Conservation (phyloP, 495 filamentous ascomycete species). For the Chlorociboria aeruginascens region DNA sequence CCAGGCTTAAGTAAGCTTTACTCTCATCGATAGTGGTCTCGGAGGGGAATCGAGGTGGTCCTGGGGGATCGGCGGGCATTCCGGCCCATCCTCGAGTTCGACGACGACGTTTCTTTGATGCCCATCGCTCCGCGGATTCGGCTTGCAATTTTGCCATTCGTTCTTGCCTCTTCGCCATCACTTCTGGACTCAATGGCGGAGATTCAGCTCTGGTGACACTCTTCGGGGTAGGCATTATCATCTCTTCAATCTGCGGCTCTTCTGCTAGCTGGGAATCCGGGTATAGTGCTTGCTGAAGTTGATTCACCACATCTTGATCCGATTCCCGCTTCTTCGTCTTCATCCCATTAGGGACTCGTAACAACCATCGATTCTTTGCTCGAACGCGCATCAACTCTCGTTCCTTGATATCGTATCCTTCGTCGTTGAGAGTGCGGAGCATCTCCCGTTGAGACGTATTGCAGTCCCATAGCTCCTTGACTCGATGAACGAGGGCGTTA, state of each 20-base stretch:
- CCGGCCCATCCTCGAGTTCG: slow-evolving; percentile 61
- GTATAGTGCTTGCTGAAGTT: slow-evolving; percentile 18
- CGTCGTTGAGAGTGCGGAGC: slow-evolving; percentile 49
- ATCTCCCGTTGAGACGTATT: slow-evolving; percentile 62
- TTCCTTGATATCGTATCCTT: slow-evolving; percentile 57
- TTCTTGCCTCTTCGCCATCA: slow-evolving; percentile 42
- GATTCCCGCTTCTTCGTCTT: slow-evolving; percentile 28
- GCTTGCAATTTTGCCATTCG: slow-evolving; percentile 43
- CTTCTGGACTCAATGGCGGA: slow-evolving; percentile 37
- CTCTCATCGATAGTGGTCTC: slow-evolving; percentile 74
- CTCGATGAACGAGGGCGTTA: slow-evolving; percentile 46
- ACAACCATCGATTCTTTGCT: slow-evolving; percentile 48
- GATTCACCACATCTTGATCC: slow-evolving; percentile 20
- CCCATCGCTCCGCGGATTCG: slow-evolving; percentile 53
- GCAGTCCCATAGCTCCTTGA: slow-evolving; percentile 64
- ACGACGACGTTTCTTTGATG: slow-evolving; percentile 55
- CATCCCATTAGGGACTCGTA: slow-evolving; percentile 48
- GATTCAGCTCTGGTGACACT: slow-evolving; percentile 18
- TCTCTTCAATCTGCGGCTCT: slow-evolving; percentile 8
- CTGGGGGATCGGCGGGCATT: slow-evolving; percentile 60
- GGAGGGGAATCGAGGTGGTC: slow-evolving; percentile 65
- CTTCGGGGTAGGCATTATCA: background rate
- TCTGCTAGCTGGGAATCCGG: slow-evolving; percentile 16
- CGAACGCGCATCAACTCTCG: slow-evolving; percentile 56
- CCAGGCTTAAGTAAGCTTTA: slow-evolving; percentile 55